Percentiles rank a stretch among this genome's conserved stretches.
Evolutionary conservation across 2,329 filamentous ascomycete species (phyloP).

Genomic region (Tolypocladium sp.): DNA sequence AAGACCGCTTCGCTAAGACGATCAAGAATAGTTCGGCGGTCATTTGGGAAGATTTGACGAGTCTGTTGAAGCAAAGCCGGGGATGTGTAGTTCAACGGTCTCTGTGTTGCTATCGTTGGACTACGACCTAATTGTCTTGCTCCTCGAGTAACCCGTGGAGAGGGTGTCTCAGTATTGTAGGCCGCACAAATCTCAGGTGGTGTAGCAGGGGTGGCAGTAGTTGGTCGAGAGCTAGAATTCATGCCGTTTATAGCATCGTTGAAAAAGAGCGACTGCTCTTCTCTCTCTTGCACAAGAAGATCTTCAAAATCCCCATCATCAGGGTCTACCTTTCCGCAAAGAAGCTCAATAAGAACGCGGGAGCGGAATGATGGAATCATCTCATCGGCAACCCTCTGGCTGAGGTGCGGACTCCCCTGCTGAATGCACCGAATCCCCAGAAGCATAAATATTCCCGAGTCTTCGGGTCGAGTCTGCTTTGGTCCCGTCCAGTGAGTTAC

Average conservation of each 20-base stretch:
- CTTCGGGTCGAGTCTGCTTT: not conserved
- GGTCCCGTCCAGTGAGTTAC: not conserved
- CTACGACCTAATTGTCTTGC: too few species aligned
- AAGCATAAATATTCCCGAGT: slow-evolving; percentile 2
- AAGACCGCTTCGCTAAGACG: not conserved
- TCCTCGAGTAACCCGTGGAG: too few species aligned
- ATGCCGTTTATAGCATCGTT: not conserved
- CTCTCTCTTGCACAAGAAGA: not conserved
- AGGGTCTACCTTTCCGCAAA: slow-evolving; percentile 1
- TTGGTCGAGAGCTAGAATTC: not conserved
- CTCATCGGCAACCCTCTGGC: not conserved
- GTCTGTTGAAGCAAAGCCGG: not conserved
- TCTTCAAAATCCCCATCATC: not conserved
- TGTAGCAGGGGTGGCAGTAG: not conserved
- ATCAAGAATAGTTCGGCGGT: not conserved
- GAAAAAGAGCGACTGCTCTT: slow-evolving; percentile 1
- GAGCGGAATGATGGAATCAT: not conserved
- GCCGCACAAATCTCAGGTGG: not conserved
- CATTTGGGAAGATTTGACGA: not conserved
- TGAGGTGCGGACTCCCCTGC: not conserved
- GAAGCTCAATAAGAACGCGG: slow-evolving; percentile 1
- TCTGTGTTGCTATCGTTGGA: too few species aligned
- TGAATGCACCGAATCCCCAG: slow-evolving; percentile 3
- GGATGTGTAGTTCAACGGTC: too few species aligned
- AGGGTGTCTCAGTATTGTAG: not conserved